Base-by-base conservation (phyloP, 1,284 basidiomycete genomes). In the Bjerkandera adusta region DNA sequence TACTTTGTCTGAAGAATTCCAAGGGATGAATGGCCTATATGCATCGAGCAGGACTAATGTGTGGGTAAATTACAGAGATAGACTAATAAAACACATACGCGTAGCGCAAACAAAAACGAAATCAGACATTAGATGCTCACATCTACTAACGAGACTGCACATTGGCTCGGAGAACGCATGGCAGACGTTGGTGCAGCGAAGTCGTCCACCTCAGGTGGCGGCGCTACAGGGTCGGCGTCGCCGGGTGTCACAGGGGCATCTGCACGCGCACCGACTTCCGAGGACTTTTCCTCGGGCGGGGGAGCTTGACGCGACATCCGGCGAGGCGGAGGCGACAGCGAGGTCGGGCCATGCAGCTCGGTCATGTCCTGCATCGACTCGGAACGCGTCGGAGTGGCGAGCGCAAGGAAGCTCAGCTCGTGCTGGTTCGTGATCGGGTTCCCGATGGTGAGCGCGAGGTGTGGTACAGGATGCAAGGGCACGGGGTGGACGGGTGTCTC, bases 301-400 rank as follows among this genome's bases (percentile, higher is more conserved):
- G 65, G 55, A 29, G 67, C 58, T 47, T 66, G 65, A 24, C 62
- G 59, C 36, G 81, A 81, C 24, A 73, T 71, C 13, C 79, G 71
- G 20, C 82, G 72, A 8, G 81, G 82, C 8, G 82, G 79, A 4
- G 81, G 81, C 7, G 76, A 76, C 25, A 84, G 63, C 20, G 79
- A 76, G 8, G 64, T 59, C 35, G 57, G 57, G 8, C 64, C 64
- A n/a, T n/a, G n/a, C 13, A 65, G 62, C 32, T 22, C 29, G n/a
- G 33, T 33, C 16, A 29, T 29, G 27, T 43, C 40, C 20, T 21
- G 48, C 30, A 41, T 26, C 20, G 41, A 34, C 25, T 20, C 27
- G n/a, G 67, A 67, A 43, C 71, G 66, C 12, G 70, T 64, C 1
- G 78, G 74, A 8, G 75, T 70, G 22, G 70, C 61, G 45, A 78